Evolutionary conservation across 2,329 filamentous ascomycete species (phyloP).

Genomic region (Plenodomus tracheiphilus): DNA sequence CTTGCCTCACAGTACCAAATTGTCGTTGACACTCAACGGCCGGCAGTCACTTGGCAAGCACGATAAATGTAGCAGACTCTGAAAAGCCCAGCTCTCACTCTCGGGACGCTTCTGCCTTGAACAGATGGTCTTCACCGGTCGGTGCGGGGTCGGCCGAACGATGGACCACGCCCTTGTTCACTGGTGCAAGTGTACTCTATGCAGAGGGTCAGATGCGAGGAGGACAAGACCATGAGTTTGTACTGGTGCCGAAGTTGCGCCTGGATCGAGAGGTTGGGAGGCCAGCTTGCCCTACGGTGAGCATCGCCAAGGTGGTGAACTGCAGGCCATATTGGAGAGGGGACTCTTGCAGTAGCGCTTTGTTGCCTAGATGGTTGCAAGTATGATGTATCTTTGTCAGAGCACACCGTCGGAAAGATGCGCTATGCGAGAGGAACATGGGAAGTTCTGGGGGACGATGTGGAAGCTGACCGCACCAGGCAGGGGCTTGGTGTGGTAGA

Average conservation of each 20-base stretch:
- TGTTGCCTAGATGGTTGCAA: slow-evolving; percentile 33
- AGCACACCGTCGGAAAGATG: slow-evolving; percentile 1
- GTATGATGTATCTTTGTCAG: not conserved
- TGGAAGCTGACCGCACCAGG: too few relatives aligned
- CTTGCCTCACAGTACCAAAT: not conserved
- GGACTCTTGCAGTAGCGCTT: slow-evolving; percentile 4
- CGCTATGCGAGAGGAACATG: not conserved
- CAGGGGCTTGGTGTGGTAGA: not conserved
- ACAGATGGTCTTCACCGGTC: slow-evolving; percentile 33
- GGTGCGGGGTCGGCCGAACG: slow-evolving; percentile 22
- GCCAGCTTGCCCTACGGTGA: slow-evolving; percentile 33
- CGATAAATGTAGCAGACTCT: not conserved
- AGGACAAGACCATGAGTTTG: slow-evolving; percentile 7
- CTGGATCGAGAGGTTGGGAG: slow-evolving; percentile 11
- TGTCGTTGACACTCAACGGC: not conserved
- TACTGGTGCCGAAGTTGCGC: slow-evolving; percentile 12
- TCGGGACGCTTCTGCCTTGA: slow-evolving; percentile 35
- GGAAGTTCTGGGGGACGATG: not conserved
- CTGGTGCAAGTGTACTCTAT: slow-evolving; percentile 12
- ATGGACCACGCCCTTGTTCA: not conserved
- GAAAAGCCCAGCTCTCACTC: slow-evolving; percentile 16
- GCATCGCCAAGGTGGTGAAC: slow-evolving; percentile 21
- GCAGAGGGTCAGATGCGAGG: slow-evolving; percentile 29
- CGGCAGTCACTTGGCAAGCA: not conserved
- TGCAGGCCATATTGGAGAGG: slow-evolving; percentile 12